phyloP scores from a whole-genome alignment of 2,329 filamentous ascomycete species.

The Huntiella decipiens region DNA sequence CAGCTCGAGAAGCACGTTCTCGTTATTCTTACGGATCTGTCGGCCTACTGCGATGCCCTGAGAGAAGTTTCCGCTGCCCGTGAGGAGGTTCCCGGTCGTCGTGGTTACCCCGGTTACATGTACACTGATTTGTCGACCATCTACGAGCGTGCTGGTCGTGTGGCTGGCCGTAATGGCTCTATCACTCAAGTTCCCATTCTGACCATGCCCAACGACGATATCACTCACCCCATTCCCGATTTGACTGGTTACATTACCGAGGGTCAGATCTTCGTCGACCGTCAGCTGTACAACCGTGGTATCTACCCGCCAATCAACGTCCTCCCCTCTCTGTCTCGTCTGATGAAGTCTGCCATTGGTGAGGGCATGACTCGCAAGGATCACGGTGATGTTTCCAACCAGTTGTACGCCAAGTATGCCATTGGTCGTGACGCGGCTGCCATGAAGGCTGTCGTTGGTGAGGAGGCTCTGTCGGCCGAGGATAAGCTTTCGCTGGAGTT shows the following conservation, averaged over 20 bases:
- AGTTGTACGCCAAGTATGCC: conserved; percentile 98
- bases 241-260: conserved; percentile 98
- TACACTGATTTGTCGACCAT: conserved; percentile 99
- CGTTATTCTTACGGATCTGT: conserved; percentile 94
- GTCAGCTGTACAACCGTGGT: conserved; percentile 84
- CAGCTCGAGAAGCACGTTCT: conserved; percentile 99
- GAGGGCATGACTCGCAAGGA: conserved; percentile 93
- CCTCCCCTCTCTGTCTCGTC: conserved; percentile 86
- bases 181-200: conserved; percentile 98
- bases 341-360: conserved; percentile 99
- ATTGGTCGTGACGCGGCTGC: conserved; percentile 94
- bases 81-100: conserved; percentile 96
- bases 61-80: conserved; percentile 95
- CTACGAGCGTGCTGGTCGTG: conserved; percentile 97
- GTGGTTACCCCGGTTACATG: conserved; percentile 99
- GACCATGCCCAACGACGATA: conserved; percentile 99
- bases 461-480: conserved; percentile 86
- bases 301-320: conserved; percentile 99
- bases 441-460: conserved; percentile 98
- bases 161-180: conserved; percentile 87
- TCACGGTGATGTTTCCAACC: conserved; percentile 96
- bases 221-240: conserved; percentile 97
- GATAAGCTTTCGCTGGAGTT: conserved; percentile 97
- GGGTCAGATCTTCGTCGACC: conserved; percentile 95
- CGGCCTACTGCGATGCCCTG: conserved; percentile 94